Evolutionary conservation across 495 filamentous ascomycete genomes (phyloP).

Genomic region (Aspergillus ellipticus): DNA sequence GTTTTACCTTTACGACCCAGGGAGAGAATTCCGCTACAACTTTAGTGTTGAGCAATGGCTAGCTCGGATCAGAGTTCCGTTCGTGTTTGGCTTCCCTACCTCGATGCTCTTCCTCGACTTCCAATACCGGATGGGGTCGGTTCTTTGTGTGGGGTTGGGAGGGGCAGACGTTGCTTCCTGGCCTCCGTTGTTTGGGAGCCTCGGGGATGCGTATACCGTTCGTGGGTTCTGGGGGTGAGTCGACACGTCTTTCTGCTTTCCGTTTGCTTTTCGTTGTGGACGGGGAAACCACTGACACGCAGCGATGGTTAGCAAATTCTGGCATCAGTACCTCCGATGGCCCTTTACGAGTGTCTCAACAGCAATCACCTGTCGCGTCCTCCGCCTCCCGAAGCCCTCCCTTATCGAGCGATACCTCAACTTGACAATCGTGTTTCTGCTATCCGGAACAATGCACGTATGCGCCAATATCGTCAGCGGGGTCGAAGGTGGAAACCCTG

Average conservation of each 20-base stretch:
- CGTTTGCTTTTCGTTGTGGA: neutral
- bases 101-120: neutral
- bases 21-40: neutral
- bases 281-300: neutral
- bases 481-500: slow-evolving; percentile 4
- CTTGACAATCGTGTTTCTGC: slow-evolving; percentile 21
- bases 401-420: slow-evolving; percentile 24
- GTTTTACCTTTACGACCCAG: neutral
- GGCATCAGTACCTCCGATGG: slow-evolving; percentile 33
- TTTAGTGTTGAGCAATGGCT: neutral
- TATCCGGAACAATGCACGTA: slow-evolving; percentile 25
- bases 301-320: slow-evolving; percentile 23
- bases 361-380: slow-evolving; percentile 14
- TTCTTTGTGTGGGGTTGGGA: neutral
- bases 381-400: slow-evolving; percentile 19
- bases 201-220: neutral
- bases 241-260: neutral
- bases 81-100: neutral
- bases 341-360: slow-evolving; percentile 15
- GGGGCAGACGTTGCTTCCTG: neutral
- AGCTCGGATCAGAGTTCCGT: neutral
- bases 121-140: neutral
- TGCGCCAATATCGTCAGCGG: slow-evolving; percentile 17
- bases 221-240: slow-evolving; percentile 3
- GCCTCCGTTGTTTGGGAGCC: neutral